Evolutionary conservation across 2,329 filamentous ascomycete genomes (phyloP).

Genomic region (Botrytis medusae): DNA sequence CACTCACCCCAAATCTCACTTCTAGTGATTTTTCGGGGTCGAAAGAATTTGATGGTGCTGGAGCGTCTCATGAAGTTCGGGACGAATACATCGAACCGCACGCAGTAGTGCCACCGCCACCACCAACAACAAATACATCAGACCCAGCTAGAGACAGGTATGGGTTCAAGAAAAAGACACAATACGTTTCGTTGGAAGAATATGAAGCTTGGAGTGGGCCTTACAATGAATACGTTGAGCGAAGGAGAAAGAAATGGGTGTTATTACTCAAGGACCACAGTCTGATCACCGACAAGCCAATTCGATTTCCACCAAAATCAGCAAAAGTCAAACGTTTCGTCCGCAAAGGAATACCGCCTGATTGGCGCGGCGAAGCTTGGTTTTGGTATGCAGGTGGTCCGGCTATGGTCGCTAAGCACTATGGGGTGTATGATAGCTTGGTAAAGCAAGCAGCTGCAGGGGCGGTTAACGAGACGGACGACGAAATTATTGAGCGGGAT

Average conservation of each 20-base stretch:
- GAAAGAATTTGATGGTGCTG: conserved; percentile 19
- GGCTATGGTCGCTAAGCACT: conserved; percentile 71
- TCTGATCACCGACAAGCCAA: conserved; percentile 68
- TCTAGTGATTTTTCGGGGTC: background rate
- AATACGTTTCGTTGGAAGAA: conserved; percentile 72
- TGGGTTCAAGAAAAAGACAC: conserved; percentile 85
- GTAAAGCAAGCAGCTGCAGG: conserved; percentile 61
- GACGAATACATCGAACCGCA: conserved; percentile 25
- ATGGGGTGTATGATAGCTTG: conserved; percentile 73
- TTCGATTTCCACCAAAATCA: conserved; percentile 75
- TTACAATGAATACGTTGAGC: conserved; percentile 73
- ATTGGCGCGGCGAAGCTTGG: conserved; percentile 95
- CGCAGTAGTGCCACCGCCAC: conserved; percentile 23
- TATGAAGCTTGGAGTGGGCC: conserved; percentile 79
- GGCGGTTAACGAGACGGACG: conserved; percentile 66
- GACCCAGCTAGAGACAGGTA: conserved; percentile 68
- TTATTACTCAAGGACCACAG: conserved; percentile 74
- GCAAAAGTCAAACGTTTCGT: conserved; percentile 87
- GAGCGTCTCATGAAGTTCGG: conserved; percentile 23
- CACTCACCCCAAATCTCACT: conserved; percentile 18
- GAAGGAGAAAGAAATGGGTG: conserved; percentile 80
- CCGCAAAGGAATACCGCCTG: conserved; percentile 88
- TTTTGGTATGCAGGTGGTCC: conserved; percentile 94
- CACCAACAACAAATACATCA: conserved; percentile 25
- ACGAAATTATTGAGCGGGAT: conserved; percentile 90